Percentiles rank a stretch among this genome's conserved stretches.
Evolutionary conservation across 192 early-diverging fungal species (phyloP).

Genomic region (Mortierella hygrophila): DNA sequence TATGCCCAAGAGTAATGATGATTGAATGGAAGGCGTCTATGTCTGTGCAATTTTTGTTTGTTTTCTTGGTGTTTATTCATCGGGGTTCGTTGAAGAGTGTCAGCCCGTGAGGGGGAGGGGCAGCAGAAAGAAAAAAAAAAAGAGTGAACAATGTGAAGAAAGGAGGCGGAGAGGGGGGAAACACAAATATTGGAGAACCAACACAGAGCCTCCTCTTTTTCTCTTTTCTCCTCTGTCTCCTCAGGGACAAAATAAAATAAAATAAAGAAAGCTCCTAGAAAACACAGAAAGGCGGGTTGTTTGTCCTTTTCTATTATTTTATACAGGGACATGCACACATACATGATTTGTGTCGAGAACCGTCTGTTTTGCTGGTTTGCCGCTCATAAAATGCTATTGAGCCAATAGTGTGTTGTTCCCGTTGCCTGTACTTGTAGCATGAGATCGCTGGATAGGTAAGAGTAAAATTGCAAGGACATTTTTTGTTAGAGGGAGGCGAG

Average conservation of each 20-base stretch:
- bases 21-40: background rate
- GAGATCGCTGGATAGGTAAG: background rate
- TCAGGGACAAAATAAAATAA: background rate
- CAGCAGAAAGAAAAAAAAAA: background rate
- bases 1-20: background rate
- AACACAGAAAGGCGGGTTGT: background rate
- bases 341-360: background rate
- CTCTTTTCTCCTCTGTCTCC: background rate
- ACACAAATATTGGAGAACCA: background rate
- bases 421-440: background rate
- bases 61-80: background rate
- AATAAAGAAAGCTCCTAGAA: slow-evolving; percentile 3
- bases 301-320: background rate
- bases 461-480: background rate
- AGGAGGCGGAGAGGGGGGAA: background rate
- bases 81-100: background rate
- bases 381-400: slow-evolving; percentile 8
- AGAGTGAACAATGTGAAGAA: too few species aligned
- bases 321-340: background rate
- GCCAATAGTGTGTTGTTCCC: background rate
- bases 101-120: background rate
- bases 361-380: background rate
- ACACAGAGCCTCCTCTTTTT: background rate
- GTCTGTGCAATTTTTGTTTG: background rate
- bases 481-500: background rate